Conservation (phyloP, 192 early-diverging fungal species). For the Funneliformis geosporum region DNA sequence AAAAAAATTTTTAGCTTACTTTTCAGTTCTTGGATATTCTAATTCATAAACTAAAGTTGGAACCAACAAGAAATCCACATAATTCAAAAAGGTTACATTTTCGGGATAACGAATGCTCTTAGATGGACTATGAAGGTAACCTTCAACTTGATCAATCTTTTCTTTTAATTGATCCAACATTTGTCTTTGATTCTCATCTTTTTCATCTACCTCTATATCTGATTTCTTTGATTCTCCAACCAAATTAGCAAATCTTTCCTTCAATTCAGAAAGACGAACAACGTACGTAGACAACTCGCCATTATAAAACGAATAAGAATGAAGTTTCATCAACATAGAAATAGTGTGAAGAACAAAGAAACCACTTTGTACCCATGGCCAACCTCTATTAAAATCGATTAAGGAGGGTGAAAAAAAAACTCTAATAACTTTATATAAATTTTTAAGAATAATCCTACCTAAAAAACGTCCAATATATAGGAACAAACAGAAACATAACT, state of each 20-base stretch:
- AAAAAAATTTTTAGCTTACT: conserved; percentile 42
- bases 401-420: conserved; percentile 38
- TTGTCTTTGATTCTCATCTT: conserved; percentile 3
- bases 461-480: conserved; percentile 61
- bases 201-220: conserved; percentile 24
- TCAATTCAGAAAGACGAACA: conserved; percentile 39
- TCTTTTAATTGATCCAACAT: conserved; percentile 19
- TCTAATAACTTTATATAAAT: conserved; percentile 40
- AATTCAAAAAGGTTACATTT: conserved; percentile 83
- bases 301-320: conserved; percentile 88
- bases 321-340: conserved; percentile 95
- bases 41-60: conserved; percentile 93
- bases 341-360: conserved; percentile 86
- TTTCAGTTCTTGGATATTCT: conserved; percentile 84
- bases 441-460: conserved; percentile 38
- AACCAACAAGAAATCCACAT: conserved; percentile 81
- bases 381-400: conserved; percentile 51
- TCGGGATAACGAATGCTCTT: conserved; percentile 68
- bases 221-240: conserved; percentile 31
- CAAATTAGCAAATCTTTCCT: conserved; percentile 37
- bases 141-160: conserved; percentile 57
- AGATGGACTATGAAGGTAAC: conserved; percentile 49
- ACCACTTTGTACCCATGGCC: conserved; percentile 90
- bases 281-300: conserved; percentile 63
- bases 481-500: conserved; percentile 56